Evolutionary conservation across 352 stramenopile genomes (phyloP).

Genomic region (Globisporangium heterothallicum): DNA sequence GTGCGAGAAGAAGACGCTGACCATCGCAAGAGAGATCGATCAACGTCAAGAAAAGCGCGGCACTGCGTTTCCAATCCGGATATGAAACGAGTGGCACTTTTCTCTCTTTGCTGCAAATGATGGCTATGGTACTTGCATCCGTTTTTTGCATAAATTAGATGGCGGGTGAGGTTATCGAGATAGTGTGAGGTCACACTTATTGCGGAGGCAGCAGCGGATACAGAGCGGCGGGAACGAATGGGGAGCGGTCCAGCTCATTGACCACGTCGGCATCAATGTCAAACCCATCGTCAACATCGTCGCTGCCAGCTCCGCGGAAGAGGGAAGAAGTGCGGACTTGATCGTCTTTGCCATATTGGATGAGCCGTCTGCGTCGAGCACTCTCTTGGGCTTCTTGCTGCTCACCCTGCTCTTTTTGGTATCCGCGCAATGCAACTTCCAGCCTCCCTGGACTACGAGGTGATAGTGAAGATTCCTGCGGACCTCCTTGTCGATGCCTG

Average conservation of each 20-base stretch:
- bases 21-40: too few relatives aligned
- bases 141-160: too few relatives aligned
- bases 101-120: too few relatives aligned
- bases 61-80: too few relatives aligned
- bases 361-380: background rate
- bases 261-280: conserved; percentile 21
- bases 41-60: too few relatives aligned
- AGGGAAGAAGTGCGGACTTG: conserved; percentile 16
- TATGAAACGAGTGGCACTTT: too few relatives aligned
- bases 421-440: conserved; percentile 30
- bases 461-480: background rate
- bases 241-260: conserved; percentile 21
- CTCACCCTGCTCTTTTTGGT: conserved; percentile 16
- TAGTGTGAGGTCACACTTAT: conserved; percentile 13
- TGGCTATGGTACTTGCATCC: too few relatives aligned
- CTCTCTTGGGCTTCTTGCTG: conserved; percentile 3
- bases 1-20: too few relatives aligned
- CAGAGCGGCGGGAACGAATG: conserved; percentile 49
- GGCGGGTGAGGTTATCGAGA: background rate
- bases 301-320: conserved; percentile 1
- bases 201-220: conserved; percentile 48
- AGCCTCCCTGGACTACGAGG: conserved; percentile 28
- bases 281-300: conserved; percentile 8
- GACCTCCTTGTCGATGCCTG: background rate
- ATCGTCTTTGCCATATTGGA: conserved; percentile 28